Percentiles rank a stretch among this genome's conserved stretches.
phyloP scores from a whole-genome alignment of 768 basidiomycete species.

The Trametes maxima region DNA sequence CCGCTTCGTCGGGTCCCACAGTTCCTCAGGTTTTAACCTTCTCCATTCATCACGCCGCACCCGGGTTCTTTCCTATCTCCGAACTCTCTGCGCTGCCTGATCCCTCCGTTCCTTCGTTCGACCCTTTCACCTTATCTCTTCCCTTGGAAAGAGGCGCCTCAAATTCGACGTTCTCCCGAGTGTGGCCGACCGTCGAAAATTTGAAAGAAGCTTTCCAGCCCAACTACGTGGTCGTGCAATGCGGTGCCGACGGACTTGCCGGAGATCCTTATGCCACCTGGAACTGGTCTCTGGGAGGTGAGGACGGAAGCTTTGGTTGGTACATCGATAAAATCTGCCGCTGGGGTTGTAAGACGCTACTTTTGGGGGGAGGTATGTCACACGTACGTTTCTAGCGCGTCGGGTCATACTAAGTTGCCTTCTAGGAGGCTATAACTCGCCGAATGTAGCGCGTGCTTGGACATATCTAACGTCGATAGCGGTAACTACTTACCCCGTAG shows the following conservation, averaged over 20 bases:
- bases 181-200: conserved; percentile 67
- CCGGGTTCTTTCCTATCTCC: conserved; percentile 82
- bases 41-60: conserved; percentile 81
- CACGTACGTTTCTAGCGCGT: neutral
- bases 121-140: conserved; percentile 76
- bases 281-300: conserved; percentile 63
- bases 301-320: conserved; percentile 66
- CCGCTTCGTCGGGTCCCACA: conserved; percentile 36
- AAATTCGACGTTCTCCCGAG: conserved; percentile 54
- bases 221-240: conserved; percentile 81
- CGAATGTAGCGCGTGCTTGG: conserved; percentile 89
- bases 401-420: neutral
- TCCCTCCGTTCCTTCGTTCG: conserved; percentile 39
- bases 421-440: conserved; percentile 78
- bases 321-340: conserved; percentile 54
- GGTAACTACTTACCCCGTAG: conserved; percentile 45
- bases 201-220: conserved; percentile 67
- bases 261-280: conserved; percentile 79
- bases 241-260: conserved; percentile 85
- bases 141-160: conserved; percentile 79
- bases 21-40: conserved; percentile 53
- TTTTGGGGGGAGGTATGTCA: conserved; percentile 75
- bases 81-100: conserved; percentile 50
- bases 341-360: conserved; percentile 63
- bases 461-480: conserved; percentile 76